Conservation (phyloP, 148 eudicot species). For the Rhododendron molle region DNA sequence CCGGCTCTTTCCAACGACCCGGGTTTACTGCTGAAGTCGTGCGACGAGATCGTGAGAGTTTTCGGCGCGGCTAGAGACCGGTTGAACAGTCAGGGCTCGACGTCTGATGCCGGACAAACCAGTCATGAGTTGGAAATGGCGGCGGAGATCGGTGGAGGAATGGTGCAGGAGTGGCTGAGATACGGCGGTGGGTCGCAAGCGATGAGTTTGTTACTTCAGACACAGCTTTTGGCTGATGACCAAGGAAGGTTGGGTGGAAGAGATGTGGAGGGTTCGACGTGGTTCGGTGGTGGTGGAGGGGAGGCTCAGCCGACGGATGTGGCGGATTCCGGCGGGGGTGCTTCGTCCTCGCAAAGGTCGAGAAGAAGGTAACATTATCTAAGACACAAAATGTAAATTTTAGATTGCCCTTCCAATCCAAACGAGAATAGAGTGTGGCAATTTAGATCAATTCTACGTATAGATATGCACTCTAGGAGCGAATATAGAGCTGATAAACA, state of each 20-base stretch:
- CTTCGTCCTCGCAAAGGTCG: slow-evolving; percentile 17
- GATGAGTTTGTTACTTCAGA: slow-evolving; percentile 18
- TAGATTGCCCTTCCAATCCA: not conserved
- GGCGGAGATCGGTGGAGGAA: slow-evolving; percentile 11
- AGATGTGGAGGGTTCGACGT: not conserved
- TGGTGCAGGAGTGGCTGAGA: slow-evolving; percentile 19
- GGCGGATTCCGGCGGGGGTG: slow-evolving; percentile 11
- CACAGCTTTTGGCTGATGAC: slow-evolving; percentile 1
- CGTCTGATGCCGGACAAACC: not conserved
- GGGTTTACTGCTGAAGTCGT: slow-evolving; percentile 15
- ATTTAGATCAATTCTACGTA: not conserved
- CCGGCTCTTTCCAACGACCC: slow-evolving; percentile 19
- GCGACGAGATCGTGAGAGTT: slow-evolving; percentile 39
- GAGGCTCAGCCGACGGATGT: slow-evolving; percentile 12
- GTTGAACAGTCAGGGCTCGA: slow-evolving; percentile 12
- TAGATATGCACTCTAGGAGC: not conserved
- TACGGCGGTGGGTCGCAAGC: not conserved
- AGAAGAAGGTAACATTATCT: slow-evolving; percentile 32
- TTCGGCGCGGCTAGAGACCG: slow-evolving; percentile 30
- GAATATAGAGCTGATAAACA: not conserved
- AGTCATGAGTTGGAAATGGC: not conserved
- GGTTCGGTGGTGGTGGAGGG: slow-evolving; percentile 1
- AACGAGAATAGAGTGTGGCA: not conserved
- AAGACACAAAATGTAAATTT: not conserved
- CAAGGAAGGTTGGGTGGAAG: not conserved